Base-by-base conservation (phyloP, 1,284 basidiomycete genomes). In the Leccinum pachyderme region DNA sequence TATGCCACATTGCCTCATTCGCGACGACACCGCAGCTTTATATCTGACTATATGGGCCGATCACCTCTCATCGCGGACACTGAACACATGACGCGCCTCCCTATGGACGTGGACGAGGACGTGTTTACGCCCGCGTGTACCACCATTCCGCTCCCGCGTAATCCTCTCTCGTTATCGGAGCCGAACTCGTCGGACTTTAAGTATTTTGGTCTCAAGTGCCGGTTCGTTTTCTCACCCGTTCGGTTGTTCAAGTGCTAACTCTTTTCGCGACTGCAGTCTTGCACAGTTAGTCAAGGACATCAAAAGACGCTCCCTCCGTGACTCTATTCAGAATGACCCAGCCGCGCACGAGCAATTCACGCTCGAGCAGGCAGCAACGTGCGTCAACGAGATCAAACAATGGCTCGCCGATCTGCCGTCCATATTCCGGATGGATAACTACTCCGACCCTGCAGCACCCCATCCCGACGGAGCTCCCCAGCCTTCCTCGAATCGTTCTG, bases 21-120 rank as follows among this genome's bases (percentile, higher is more conserved):
- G 49, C 47, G 25, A 47, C 52, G 28, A 56, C 33, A 32, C 46
- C 49, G 27, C 57, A 89, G 87, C 58, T 87, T 88, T 65, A 75
- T 86, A 31, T 83, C 87, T 4, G 87, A 89, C 63, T 77, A 76
- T 49, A 75, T 86, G 68, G 81, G 81, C 5, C 80, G 83, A 53
- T 73, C 79, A 12, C 80, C 86, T 1, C 74, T 83, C 12, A 81
- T 88, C 43, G 68, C 80, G 51, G 66, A 67, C 46, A 13, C 51
- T 35, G 66, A 67, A 49, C 68, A 67, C 18, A 69, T 67, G n/a
- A 69, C 68, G 37, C 68, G 64, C 39, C 60, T 72, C 8, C 68
- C 69, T 7, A 66, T 71, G 59, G 77, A 82, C 54, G 74, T 79
- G 3, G 79, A 83, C 54, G 81, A 82, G 59, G 76, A 77, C n/a